Conservation (phyloP, 768 basidiomycete genomes). For the Sporobolomyces pararoseus region DNA sequence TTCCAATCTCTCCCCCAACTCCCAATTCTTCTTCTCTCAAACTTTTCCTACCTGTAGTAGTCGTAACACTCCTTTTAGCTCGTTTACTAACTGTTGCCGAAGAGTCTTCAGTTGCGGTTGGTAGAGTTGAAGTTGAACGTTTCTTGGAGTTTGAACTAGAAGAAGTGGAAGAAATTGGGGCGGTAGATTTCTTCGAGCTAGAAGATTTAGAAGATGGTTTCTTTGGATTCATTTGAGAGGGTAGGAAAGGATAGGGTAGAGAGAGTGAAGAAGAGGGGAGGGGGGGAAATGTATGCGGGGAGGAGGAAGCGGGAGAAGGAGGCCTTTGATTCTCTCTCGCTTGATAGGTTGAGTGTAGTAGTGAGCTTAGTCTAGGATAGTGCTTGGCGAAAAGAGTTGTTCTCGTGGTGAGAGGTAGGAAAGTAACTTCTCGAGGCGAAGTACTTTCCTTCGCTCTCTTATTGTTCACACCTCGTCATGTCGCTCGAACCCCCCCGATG, state of each 20-base stretch:
- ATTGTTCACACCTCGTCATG: no score
- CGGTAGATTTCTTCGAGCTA: conserved; percentile 8
- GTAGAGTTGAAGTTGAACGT: not conserved
- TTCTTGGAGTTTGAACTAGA: not conserved
- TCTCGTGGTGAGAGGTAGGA: no score
- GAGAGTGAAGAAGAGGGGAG: not conserved
- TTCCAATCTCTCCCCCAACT: conserved; percentile 16
- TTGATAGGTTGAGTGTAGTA: no score
- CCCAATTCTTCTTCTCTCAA: conserved; percentile 34
- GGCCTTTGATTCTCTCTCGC: no score
- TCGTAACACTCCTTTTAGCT: conserved; percentile 9
- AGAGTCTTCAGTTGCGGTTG: not conserved
- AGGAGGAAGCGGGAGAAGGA: no score
- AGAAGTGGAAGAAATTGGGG: not conserved
- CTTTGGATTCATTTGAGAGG: not conserved
- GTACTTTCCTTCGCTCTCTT: no score
- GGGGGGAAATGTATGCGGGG: no score
- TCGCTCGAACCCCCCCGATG: no score
- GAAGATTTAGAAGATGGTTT: no score
- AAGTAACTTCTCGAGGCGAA: no score
- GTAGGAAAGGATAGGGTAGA: not conserved
- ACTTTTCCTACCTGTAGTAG: conserved; percentile 19
- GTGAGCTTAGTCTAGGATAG: no score
- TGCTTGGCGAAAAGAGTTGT: no score
- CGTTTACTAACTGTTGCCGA: not conserved